Percentiles rank a stretch among this genome's conserved stretches.
phyloP scores from a whole-genome alignment of 371 early-diverging fungal genomes.

The Zopfochytrium polystomum region DNA sequence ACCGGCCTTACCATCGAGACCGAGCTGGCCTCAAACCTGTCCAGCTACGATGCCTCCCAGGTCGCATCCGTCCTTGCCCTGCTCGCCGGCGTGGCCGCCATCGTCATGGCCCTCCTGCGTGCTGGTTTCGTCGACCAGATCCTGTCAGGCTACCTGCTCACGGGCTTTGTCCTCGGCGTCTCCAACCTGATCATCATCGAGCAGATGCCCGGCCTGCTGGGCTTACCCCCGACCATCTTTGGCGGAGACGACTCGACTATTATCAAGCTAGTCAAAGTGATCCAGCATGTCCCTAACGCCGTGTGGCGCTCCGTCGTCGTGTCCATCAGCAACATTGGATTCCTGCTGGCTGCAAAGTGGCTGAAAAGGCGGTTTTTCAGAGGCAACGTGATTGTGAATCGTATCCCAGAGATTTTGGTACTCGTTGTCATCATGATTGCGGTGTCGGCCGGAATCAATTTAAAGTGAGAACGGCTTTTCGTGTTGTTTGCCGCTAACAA shows the following conservation, averaged over 20 bases:
- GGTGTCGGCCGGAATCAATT: constrained; percentile 22
- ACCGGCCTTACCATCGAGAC: constrained; percentile 23
- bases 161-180: constrained; percentile 16
- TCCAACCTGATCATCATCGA: constrained; percentile 35
- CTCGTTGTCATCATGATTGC: constrained; percentile 27
- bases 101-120: constrained; percentile 24
- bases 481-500: neutral
- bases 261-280: constrained; percentile 16
- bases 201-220: constrained; percentile 34
- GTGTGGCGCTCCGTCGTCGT: constrained; percentile 15
- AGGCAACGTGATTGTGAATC: neutral
- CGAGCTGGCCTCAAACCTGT: constrained; percentile 7
- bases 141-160: constrained; percentile 30
- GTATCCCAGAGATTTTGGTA: constrained; percentile 27
- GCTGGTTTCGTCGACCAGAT: constrained; percentile 43
- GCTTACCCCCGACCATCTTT: constrained; percentile 10
- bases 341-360: constrained; percentile 19
- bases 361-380: constrained; percentile 13
- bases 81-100: constrained; percentile 26
- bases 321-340: constrained; percentile 21
- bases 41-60: constrained; percentile 12
- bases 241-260: constrained; percentile 14
- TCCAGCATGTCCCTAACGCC: constrained; percentile 8
- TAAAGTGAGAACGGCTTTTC: constrained; percentile 11
- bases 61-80: constrained; percentile 27